Conservation (phyloP, 441 rosid species). For the Jatropha podagrica region DNA sequence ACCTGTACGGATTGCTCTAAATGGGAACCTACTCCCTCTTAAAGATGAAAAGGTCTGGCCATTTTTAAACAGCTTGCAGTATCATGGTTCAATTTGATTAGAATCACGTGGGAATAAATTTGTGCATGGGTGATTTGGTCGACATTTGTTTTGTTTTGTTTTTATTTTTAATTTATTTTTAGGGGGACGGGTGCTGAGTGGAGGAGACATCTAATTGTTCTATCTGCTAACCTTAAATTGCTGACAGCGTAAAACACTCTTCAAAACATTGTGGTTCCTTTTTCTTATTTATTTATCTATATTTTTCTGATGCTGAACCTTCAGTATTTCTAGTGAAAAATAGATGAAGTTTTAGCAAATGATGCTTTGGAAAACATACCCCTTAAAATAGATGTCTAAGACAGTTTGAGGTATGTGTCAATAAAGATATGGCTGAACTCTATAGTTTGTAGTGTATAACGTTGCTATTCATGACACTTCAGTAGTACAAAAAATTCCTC, state of each 20-base stretch:
- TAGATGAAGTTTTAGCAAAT: neutral
- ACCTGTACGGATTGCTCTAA: slow-evolving; percentile 75
- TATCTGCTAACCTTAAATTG: neutral
- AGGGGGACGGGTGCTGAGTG: neutral
- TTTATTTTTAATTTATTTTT: neutral
- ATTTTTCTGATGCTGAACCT: neutral
- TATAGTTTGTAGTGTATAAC: neutral
- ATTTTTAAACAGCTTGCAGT: slow-evolving; percentile 13
- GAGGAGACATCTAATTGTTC: neutral
- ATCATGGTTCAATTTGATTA: neutral
- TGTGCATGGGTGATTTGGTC: neutral
- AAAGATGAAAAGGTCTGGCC: slow-evolving; percentile 56
- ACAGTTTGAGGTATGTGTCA: neutral
- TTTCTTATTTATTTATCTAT: neutral
- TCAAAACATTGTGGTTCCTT: neutral
- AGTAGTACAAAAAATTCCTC: neutral
- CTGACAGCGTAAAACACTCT: neutral
- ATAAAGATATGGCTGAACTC: neutral
- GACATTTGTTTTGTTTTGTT: neutral
- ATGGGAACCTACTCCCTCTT: slow-evolving; percentile 71
- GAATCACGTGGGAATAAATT: neutral
- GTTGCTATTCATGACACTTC: neutral
- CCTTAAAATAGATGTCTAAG: neutral
- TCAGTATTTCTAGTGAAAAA: neutral
- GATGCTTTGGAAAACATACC: neutral